Evolutionary conservation across 495 filamentous ascomycete species (phyloP), one percentile per base, ranked within the genome.

Genomic region (Beverwykella pulmonaria): DNA sequence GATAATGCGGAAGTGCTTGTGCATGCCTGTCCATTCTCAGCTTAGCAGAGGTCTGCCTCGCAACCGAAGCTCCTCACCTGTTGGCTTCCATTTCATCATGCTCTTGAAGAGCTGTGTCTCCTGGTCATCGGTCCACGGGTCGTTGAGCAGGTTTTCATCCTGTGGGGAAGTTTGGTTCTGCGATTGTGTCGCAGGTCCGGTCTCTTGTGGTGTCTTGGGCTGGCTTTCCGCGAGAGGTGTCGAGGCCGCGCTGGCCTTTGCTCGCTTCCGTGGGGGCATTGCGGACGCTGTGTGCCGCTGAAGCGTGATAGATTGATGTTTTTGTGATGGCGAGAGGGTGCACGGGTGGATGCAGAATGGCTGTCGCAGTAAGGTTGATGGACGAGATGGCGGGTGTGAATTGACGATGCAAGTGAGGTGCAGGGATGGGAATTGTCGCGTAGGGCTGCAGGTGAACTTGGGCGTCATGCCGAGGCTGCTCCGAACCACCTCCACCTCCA

Each of bases 1-100:
- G 61, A 97, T 87, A 81, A 98, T 93, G 23, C 92, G 91, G 75
- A 98, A 98, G 78, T 98, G 93, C 77, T 95, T 98, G 80, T 98
- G 93, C 81, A 98, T 88, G 53, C 93, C 93, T 97, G 61, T 34
- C n/a, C 17, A 12, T 29, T 48, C 62, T 63, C 55, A 66, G 61
- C 26, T 63, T 29, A 25, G 41, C 34, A 5, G 50, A n/a, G 12
- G 19, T 57, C 47, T 44, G 25, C 3, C 1, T n/a, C 4, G 19
- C 26, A 27, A 20, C 26, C 32, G 22, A 52, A 23, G 49, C 20
- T 20, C 19, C 57, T 14, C 73, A 93, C 93, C 94, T 65, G 93
- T 92, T 44, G 94, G 94, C 74, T 98, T 98, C 88, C 92, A 95
- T 74, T 87, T 84, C 52, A 98, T 92, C 56, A 92, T 83, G 44